Base-by-base conservation (phyloP, 768 basidiomycete species). In the Boletus sensibilis region DNA sequence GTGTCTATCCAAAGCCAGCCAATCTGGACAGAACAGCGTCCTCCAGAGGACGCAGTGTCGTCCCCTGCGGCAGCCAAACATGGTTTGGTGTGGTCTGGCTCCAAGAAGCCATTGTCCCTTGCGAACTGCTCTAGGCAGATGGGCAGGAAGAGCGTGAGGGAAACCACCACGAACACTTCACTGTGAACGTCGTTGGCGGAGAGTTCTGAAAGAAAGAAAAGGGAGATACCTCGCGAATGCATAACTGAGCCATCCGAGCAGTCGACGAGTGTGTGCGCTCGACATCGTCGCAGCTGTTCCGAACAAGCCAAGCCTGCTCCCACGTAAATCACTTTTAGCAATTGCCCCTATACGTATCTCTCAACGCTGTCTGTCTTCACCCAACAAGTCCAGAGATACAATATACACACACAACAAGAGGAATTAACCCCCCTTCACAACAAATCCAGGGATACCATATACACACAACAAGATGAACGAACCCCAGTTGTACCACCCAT, bases 101-200 rank as follows among this genome's bases (percentile, higher is more conserved):
- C 74, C 2, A 92, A 69, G 63, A 79, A 90, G 0, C 94, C 94
- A 68, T 94, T 91, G 72, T 94, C 92, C 57, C 92, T 74, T 2
- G 94, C 94, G 60, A 94, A 92, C 71, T 95, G 94, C 69, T 90
- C 89, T 9, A 92, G 75, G 67, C 86, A 89, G 62, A 93, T 88
- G 3, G 92, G 90, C 2, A 93, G 78, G 66, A 93, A 92, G 23
- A 92, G 78, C 0, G 90, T 90, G 68, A 94, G 72, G 0, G 87
- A 89, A 16, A 90, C 90, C 46, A 90, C 83, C 18, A 87, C 88
- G 65, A 93, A 92, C 8, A 89, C 88, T 68, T 91, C 87, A 69
- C 88, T 90, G 64, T 38, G 21, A 45, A 34, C n/a, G 14, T 21
- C 11, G 41, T 57, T 40, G 20, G 48, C 25, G 5, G 29, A 1